Percentiles rank a stretch among this genome's conserved stretches.
These are phyloP conservation scores for Hypocreales sp. DNA, from an alignment of 2,329 filamentous ascomycete species.

Conservation along the genomic window DNA sequence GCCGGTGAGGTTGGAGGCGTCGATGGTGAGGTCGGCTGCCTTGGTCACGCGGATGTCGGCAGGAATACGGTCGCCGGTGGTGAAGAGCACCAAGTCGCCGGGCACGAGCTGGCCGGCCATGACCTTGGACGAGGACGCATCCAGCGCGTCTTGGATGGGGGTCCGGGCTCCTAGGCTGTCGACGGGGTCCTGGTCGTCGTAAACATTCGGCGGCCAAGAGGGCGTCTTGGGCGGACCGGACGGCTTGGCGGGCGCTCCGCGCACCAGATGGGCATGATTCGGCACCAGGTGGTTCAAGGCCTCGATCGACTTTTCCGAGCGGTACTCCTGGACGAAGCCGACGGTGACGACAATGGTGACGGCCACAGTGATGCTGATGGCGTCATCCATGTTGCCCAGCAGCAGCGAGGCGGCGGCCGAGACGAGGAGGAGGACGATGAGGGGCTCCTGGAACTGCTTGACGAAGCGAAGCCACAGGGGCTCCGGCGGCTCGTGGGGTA, in stretches of 20 bases:
- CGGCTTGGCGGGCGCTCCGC: conserved; percentile 30
- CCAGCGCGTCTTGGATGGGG: conserved; percentile 46
- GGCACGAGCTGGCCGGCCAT: conserved; percentile 79
- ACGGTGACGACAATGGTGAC: conserved; percentile 95
- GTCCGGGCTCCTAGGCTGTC: conserved; percentile 33
- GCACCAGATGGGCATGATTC: conserved; percentile 89
- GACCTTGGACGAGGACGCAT: conserved; percentile 67
- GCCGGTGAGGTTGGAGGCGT: conserved; percentile 91
- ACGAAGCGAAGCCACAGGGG: conserved; percentile 89
- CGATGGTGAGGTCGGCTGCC: conserved; percentile 79
- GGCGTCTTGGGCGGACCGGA: conserved; percentile 18
- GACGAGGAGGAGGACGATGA: conserved; percentile 81
- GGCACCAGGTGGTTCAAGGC: conserved; percentile 87
- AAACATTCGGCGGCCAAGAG: conserved; percentile 31
- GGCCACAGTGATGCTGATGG: conserved; percentile 85
- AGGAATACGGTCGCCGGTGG: conserved; percentile 89
- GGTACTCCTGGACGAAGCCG: conserved; percentile 92
- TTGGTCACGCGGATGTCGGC: conserved; percentile 91
- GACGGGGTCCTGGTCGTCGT: conserved; percentile 27
- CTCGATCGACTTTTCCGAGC: conserved; percentile 94
- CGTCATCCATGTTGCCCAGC: conserved; percentile 88
- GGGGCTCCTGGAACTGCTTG: conserved; percentile 91
- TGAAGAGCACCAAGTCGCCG: conserved; percentile 85
- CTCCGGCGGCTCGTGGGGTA: conserved; percentile 85
- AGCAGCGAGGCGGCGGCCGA: conserved; percentile 81